Conservation (phyloP, 2,329 filamentous ascomycete species). For the Coleophoma cylindrospora region DNA sequence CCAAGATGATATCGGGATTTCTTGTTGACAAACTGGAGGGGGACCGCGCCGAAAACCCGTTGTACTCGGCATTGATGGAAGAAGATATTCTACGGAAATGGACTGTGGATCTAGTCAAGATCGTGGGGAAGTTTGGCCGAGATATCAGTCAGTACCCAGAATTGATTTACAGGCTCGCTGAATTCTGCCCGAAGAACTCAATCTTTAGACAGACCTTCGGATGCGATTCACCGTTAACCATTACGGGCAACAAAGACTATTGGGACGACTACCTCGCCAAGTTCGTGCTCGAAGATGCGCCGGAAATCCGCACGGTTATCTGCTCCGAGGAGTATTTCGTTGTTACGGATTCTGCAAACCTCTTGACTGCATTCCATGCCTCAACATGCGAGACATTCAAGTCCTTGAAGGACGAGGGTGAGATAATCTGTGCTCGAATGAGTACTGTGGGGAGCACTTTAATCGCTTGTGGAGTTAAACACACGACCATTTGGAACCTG, state of each 20-base stretch:
- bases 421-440: conserved; percentile 6
- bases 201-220: conserved; percentile 26
- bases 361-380: conserved; percentile 2
- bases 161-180: conserved; percentile 30
- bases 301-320: conserved; percentile 1
- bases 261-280: conserved; percentile 9
- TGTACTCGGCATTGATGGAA: conserved; percentile 5
- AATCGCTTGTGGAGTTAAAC: conserved; percentile 1
- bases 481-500: conserved; percentile 3
- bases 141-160: conserved; percentile 22
- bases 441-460: conserved; percentile 3
- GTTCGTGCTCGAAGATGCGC: conserved; percentile 5
- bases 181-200: conserved; percentile 32
- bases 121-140: conserved; percentile 30
- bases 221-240: neutral
- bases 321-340: neutral
- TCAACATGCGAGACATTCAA: conserved; percentile 5
- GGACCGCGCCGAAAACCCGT: conserved; percentile 7
- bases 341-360: conserved; percentile 2
- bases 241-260: conserved; percentile 3
- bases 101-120: conserved; percentile 29
- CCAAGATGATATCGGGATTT: conserved; percentile 17
- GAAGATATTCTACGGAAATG: conserved; percentile 24
- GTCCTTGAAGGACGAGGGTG: conserved; percentile 4
- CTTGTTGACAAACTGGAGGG: conserved; percentile 8